Evolutionary conservation across 179 eudicot species (phyloP), one percentile per base, ranked within the genome.

Genomic region (Gypsophila paniculata): DNA sequence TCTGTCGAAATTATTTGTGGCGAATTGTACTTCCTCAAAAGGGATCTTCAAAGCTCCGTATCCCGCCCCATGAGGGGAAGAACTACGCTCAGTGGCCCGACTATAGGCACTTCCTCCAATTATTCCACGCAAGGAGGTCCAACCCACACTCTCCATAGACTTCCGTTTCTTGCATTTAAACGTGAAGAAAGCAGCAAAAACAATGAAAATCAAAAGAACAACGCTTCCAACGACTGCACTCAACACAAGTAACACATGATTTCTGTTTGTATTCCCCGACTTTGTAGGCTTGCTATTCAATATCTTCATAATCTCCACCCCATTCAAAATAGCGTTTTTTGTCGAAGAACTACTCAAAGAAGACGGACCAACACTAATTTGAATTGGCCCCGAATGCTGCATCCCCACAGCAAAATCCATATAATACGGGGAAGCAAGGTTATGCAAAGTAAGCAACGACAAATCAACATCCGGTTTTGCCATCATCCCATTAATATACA

Each of bases 261-360:
- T 84, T 71, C 70, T 84, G 72, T 73, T 78, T 0, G 79, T 36
- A 65, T 39, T 39, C 7, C 55, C 67, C 8, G 62, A n/a, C 1
- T 21, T 59, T 1, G 34, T 32, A 55, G 46, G 48, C 75, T 76
- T 80, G 38, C 80, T 74, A 67, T 82, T 76, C 69, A 80, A 72
- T 71, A 91, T 81, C 82, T 82, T 87, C 96, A 91, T 87, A 58
- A 91, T 83, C 87, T 91, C 96, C 0, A 87, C 89, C 26, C 96
- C 96, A 61, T 91, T 91, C 71, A 91, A 76, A 39, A 91, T 89
- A 32, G 94, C 96, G 73, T 91, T 86, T 60, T 82, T 89, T 75
- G 70, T 79, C 65, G 60, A 60, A 25, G 77, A 68, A 76, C 59
- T 89, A 74, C 90, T 85, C 79, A 87, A 60, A 3, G 85, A 78